A percentile compares a stretch with the other conserved stretches of the same genome.
Conservation (phyloP, 352 stramenopile species). For the Phytophthora pluvialis region DNA sequence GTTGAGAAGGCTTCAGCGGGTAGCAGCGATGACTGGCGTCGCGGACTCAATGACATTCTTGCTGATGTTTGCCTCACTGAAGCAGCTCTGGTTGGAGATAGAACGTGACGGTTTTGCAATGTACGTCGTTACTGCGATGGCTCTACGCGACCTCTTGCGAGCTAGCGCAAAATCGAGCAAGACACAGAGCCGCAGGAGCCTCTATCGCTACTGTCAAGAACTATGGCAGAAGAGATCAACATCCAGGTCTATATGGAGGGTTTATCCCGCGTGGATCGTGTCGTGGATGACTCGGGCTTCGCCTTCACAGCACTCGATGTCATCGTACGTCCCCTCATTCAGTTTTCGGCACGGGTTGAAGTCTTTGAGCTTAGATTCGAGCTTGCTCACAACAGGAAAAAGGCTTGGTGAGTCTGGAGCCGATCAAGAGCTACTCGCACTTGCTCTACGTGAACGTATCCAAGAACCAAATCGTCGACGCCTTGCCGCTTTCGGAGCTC, state of each 20-base stretch:
- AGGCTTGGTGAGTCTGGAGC: constrained; percentile 55
- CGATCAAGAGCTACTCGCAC: constrained; percentile 67
- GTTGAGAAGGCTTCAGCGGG: constrained; percentile 46
- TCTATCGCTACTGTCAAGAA: background rate
- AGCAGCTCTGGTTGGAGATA: constrained; percentile 3
- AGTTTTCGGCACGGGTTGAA: background rate
- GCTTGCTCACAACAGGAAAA: constrained; percentile 44
- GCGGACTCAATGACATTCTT: constrained; percentile 8
- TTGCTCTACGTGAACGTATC: constrained; percentile 77
- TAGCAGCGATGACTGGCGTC: constrained; percentile 29
- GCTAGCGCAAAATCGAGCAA: no score
- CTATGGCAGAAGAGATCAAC: constrained; percentile 42
- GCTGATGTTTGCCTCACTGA: background rate
- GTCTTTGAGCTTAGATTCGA: background rate
- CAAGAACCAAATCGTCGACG: constrained; percentile 71
- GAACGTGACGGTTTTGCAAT: constrained; percentile 22
- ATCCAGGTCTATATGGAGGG: constrained; percentile 65
- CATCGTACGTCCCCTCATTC: constrained; percentile 36
- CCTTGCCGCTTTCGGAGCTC: constrained; percentile 52
- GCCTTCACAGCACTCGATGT: constrained; percentile 79
- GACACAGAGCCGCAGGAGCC: background rate
- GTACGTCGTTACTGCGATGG: no score
- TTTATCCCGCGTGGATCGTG: constrained; percentile 76
- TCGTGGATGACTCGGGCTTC: constrained; percentile 76
- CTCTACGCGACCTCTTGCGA: background rate